Percentiles rank a stretch among this genome's conserved stretches.
Conservation (phyloP, 345 rosid genomes). For the Hypericum perforatum region DNA sequence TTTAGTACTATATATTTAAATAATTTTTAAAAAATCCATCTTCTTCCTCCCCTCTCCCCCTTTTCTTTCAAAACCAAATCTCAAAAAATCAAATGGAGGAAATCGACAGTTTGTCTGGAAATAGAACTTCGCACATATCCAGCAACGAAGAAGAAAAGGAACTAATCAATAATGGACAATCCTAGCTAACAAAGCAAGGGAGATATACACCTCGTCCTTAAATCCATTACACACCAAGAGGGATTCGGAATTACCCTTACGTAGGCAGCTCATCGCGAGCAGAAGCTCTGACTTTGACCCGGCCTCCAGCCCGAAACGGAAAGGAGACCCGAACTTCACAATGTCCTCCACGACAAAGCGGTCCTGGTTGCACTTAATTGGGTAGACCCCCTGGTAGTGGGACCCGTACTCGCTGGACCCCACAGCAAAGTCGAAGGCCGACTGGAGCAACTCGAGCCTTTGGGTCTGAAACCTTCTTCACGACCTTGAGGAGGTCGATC, state of each 20-base stretch:
- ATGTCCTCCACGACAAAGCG: too few species aligned
- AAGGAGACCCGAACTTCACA: constrained; percentile 50
- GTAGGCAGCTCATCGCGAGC: constrained; percentile 77
- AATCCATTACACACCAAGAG: too few species aligned
- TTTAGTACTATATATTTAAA: too few species aligned
- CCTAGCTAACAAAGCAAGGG: constrained; percentile 61
- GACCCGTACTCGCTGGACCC: constrained; percentile 45
- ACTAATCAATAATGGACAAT: too few species aligned
- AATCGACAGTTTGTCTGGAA: too few species aligned
- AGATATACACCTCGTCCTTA: too few species aligned
- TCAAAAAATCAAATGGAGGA: too few species aligned
- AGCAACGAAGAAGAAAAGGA: too few species aligned
- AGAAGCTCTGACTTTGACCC: constrained; percentile 94
- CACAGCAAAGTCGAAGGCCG: constrained; percentile 61
- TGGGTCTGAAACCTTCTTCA: constrained; percentile 72
- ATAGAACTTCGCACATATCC: too few species aligned
- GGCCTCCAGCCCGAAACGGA: constrained; percentile 85
- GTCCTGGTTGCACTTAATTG: constrained; percentile 94
- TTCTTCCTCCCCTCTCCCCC: too few species aligned
- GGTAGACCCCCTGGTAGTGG: constrained; percentile 86
- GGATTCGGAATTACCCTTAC: constrained; percentile 66
- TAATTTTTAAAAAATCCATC: too few species aligned
- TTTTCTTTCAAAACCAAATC: too few species aligned
- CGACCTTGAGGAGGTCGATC: constrained; percentile 65
- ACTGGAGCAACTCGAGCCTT: constrained; percentile 67